Evolutionary conservation across 2,329 filamentous ascomycete genomes (phyloP).

Genomic region (Ophiostoma fasciatum): DNA sequence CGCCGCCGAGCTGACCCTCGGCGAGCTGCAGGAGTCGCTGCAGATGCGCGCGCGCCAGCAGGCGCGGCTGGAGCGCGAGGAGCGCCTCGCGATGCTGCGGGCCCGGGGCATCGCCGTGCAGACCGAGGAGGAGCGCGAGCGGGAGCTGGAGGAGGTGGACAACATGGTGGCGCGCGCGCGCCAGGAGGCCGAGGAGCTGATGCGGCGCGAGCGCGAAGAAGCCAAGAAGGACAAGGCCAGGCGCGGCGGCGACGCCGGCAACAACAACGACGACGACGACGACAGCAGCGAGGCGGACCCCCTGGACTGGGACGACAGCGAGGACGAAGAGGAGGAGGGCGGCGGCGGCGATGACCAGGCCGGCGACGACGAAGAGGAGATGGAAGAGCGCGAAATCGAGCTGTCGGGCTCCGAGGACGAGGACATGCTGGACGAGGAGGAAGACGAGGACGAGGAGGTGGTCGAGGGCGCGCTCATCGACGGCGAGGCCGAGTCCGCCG

Average conservation of each 20-base stretch:
- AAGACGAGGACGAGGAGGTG: conserved; percentile 3
- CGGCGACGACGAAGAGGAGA: conserved; percentile 14
- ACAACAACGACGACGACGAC: conserved; percentile 39
- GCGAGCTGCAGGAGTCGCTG: conserved; percentile 38
- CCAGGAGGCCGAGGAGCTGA: conserved; percentile 64
- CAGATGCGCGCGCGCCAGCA: conserved; percentile 63
- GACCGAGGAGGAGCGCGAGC: conserved; percentile 74
- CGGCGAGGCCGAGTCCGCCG: conserved; percentile 10
- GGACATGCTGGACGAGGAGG: conserved; percentile 6
- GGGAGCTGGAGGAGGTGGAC: conserved; percentile 70
- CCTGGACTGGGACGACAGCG: conserved; percentile 16
- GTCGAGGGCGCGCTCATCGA: conserved; percentile 13
- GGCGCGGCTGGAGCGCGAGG: conserved; percentile 60
- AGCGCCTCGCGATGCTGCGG: conserved; percentile 60
- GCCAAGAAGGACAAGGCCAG: conserved; percentile 49
- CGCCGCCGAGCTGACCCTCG: conserved; percentile 26
- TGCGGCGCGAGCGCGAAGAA: conserved; percentile 58
- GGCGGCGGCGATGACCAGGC: conserved; percentile 12
- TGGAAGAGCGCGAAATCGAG: conserved; percentile 10
- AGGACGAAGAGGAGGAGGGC: conserved; percentile 29
- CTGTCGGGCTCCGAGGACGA: conserved; percentile 12
- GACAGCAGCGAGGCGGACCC: conserved; percentile 31
- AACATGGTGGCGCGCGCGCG: conserved; percentile 77
- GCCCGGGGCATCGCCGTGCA: conserved; percentile 70
- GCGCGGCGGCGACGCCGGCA: conserved; percentile 31